Base-by-base conservation (phyloP, 2,329 filamentous ascomycete genomes). In the Colletotrichum magnum region DNA sequence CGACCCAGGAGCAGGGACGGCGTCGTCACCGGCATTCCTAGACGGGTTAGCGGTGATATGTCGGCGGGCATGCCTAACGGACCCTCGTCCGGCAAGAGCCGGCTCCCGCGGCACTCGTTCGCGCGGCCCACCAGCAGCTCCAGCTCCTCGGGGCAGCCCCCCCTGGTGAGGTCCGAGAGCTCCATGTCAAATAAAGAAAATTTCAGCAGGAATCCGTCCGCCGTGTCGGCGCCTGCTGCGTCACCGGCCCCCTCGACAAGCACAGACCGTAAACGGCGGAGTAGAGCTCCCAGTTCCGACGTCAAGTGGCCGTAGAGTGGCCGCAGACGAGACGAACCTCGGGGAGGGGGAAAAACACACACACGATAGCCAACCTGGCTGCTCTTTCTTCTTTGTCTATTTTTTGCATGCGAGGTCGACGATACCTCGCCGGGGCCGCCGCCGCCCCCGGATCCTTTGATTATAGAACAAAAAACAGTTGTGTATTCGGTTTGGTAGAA, bases 1-100 rank as follows among this genome's bases (percentile, higher is more conserved):
- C 78, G 82, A 18, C 84, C 83, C 1, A 77, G 79, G 9, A 84
- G 82, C 72, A 76, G 80, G 39, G 82, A 84, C 57, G 79, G 81
- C 1, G 77, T 79, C 12, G 77, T 79, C 12, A 82, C 81, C n/a
- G 79, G 77, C 51, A 80, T 84, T 16, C 83, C 83, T 5, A 77
- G 83, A 36, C 78, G 83, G 18, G 77, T 84, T 57, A 85, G 81
- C 71, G 82, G 80, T 56, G 83, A 84, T 64, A 45, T 61, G 13
- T 69, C 72, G 24, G 61, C 68, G 7, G 64, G 69, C n/a, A 68
- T 67, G 67, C 68, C 67, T 7, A 70, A 52, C 13, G 68, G 68
- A 12, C 59, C 69, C 16, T 53, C 71, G 1, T 64, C 67, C 4
- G 75, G 70, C 26, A 83, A 80, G 74, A 84, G 81, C 71, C 78